Evolutionary conservation across 2,329 filamentous ascomycete genomes (phyloP), one percentile per base, ranked within the genome.

Genomic region (Claviceps fusiformis): DNA sequence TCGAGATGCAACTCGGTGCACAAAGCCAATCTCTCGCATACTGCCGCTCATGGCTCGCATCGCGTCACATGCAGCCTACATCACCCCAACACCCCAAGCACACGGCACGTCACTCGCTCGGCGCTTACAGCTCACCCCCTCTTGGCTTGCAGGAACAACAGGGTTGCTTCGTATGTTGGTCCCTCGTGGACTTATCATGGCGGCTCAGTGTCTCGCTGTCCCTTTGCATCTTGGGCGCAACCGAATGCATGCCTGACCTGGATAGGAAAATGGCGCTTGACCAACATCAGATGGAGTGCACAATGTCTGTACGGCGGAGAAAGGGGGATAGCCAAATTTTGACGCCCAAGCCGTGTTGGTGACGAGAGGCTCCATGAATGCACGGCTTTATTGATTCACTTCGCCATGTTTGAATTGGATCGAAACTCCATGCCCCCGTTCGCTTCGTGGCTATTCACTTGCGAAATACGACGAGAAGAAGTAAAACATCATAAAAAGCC

Each of bases 251-350:
- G n/a, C 31, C 31, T 54, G 31, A 29, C 48, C 46, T 48, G 27
- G 48, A 33, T 44, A 19, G 49, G 45, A 27, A 50, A 50, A 39
- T 11, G 27, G 15, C 19, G 1, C 45, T 52, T 44, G 44, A 47
- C 57, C 52, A 54, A 56, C 58, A 37, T 44, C 55, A 56, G 53
- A 33, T 49, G 54, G 33, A 33, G n/a, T 41, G 24, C 45, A 5
- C 4, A 19, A 11, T 35, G 33, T 13, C 33, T 41, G n/a, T 43
- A 5, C 35, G 33, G 33, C 19, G 19, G 11, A 52, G 19, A 9
- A 45, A 2, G 2, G 1, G n/a, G 7, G n/a, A 27, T 2, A 27
- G n/a, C 1, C 8, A 45, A 41, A n/a, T 19, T 19, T 13, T 11
- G 24, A 43, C 17, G 33, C 15, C 29, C 37, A 24, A 55, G 10